These are phyloP conservation scores for Pharnaceum exiguum DNA, from an alignment of 148 eudicot genomes.

Conservation along the genomic window DNA sequence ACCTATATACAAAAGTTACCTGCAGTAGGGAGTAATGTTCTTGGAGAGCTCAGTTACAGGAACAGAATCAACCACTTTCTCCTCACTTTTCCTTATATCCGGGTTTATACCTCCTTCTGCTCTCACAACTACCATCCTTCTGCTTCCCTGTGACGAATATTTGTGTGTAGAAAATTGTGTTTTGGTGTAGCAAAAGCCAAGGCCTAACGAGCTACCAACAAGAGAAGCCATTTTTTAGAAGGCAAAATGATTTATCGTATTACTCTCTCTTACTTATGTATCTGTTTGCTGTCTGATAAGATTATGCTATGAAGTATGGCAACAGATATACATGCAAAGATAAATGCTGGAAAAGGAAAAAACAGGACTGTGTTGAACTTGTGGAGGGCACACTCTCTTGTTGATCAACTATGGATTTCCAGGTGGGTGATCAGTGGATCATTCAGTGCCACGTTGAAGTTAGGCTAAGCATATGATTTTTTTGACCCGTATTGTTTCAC, in stretches of 20 bases:
- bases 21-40: constrained; percentile 89
- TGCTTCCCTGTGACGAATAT: constrained; percentile 18
- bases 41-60: constrained; percentile 73
- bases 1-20: too few species aligned
- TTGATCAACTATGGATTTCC: neutral
- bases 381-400: constrained; percentile 38
- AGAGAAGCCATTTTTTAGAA: constrained; percentile 31
- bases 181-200: constrained; percentile 20
- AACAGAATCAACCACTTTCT: constrained; percentile 84
- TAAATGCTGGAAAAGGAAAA: neutral
- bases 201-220: constrained; percentile 16
- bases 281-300: neutral
- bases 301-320: neutral
- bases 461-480: neutral
- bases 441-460: constrained; percentile 10
- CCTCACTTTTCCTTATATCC: constrained; percentile 74
- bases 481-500: too few species aligned
- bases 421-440: constrained; percentile 14
- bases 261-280: neutral
- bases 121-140: constrained; percentile 46
- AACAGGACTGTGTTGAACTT: constrained; percentile 3
- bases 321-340: neutral
- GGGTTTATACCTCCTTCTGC: constrained; percentile 75
- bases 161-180: neutral
- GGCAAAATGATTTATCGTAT: neutral